Percentiles rank a stretch among this genome's conserved stretches.
These are phyloP conservation scores for Scutellaria galericulata DNA, from an alignment of 257 asterid genomes.

Conservation along the genomic window DNA sequence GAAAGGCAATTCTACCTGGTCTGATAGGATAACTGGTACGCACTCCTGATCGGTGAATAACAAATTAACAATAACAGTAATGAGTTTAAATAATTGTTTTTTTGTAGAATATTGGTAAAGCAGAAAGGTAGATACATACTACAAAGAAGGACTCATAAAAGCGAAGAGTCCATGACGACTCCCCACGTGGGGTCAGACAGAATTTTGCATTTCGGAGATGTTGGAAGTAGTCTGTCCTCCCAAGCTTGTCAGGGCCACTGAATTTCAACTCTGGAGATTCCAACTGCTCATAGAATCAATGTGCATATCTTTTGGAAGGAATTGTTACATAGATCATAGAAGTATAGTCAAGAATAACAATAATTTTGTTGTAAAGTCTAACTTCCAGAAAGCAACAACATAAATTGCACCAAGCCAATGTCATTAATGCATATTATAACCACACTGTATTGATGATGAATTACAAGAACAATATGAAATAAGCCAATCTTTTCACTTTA, in stretches of 20 bases:
- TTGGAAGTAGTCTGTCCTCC: constrained; percentile 75
- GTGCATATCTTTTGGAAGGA: constrained; percentile 47
- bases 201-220: constrained; percentile 94
- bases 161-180: constrained; percentile 99
- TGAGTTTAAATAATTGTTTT: constrained; percentile 17
- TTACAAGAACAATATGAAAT: neutral
- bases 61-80: constrained; percentile 34
- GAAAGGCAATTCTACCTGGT: constrained; percentile 86
- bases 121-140: constrained; percentile 50
- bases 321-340: constrained; percentile 31
- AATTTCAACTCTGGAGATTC: constrained; percentile 98
- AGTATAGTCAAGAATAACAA: constrained; percentile 8
- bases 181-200: constrained; percentile 98
- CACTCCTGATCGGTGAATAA: constrained; percentile 74
- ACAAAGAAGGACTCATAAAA: constrained; percentile 96
- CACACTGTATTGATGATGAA: constrained; percentile 15
- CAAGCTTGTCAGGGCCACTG: constrained; percentile 87
- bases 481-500: neutral
- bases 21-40: constrained; percentile 92
- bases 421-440: neutral
- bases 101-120: neutral
- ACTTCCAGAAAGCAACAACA: neutral
- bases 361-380: neutral
- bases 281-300: constrained; percentile 84
- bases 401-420: constrained; percentile 10